Evolutionary conservation across 179 eudicot species (phyloP), one percentile per base, ranked within the genome.

Genomic region (Amaranthus tricolor): DNA sequence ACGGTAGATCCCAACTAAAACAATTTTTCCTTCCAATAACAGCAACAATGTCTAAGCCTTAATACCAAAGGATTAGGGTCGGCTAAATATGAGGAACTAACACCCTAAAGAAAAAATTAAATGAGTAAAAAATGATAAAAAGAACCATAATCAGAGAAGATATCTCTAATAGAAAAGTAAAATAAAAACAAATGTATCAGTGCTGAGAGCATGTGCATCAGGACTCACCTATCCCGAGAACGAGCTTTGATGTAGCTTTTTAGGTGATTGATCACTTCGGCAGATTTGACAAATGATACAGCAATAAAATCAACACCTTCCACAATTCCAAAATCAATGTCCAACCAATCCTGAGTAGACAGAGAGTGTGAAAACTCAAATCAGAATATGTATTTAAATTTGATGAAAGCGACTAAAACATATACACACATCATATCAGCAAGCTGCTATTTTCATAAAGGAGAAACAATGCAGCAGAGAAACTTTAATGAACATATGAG

Each of bases 241-340:
- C 87, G 84, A 67, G 97, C 97, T 70, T 84, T 80, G 66, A 92
- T 85, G 71, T 92, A 92, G 84, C 96, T 92, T 79, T 86, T 90
- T 21, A 92, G 82, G 77, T 92, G 96, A 75, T 89, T 87, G 68
- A 90, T 88, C 70, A 91, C 94, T 73, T 92, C 97, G 78, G 97
- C 96, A 61, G 96, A 89, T 80, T 91, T 91, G 77, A 92, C 97
- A 85, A 92, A 92, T 19, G 97, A 92, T 76, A 92, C 74, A 20
- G 97, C 96, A 79, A 90, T 89, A 72, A 92, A 90, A 77, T 92
- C 97, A 76, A 92, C 96, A 66, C 94, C 96, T 77, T 92, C 94
- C 55, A 91, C 84, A 50, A 92, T 86, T 64, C 96, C 97, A 72
- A 92, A 92, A 77, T 92, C 96, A 78, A 92, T 92, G 86, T 92